Evolutionary conservation across 225 moss, liverwort and hornwort genomes (phyloP).

Genomic region (Polytrichum commune): DNA sequence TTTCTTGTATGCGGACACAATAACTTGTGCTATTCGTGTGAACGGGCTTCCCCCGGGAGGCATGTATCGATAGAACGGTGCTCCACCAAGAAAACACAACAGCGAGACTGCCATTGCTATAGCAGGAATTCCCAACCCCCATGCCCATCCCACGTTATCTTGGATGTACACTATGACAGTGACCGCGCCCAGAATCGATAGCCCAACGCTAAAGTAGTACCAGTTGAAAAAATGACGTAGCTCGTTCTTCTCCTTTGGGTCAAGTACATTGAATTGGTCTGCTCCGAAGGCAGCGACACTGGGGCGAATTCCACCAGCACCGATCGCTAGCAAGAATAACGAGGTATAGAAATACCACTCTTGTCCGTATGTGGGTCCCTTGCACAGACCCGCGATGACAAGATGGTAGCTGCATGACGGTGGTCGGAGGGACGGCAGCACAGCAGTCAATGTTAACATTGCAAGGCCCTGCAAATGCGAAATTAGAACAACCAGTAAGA

Average conservation of each 20-base stretch:
- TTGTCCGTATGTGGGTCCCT: constrained; percentile 25
- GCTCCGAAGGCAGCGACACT: constrained; percentile 41
- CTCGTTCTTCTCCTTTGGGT: constrained; percentile 32
- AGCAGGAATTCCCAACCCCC: constrained; percentile 42
- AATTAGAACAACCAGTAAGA: constrained; percentile 1
- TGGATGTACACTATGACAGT: constrained; percentile 36
- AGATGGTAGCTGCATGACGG: constrained; percentile 26
- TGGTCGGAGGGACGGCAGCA: constrained; percentile 28
- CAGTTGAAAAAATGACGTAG: constrained; percentile 43
- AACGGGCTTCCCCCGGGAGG: constrained; percentile 30
- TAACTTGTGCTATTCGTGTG: constrained; percentile 31
- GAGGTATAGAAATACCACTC: constrained; percentile 30
- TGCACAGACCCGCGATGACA: constrained; percentile 17
- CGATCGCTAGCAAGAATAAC: constrained; percentile 30
- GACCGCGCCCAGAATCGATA: constrained; percentile 30
- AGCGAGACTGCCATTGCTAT: constrained; percentile 27
- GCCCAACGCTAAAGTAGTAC: constrained; percentile 35
- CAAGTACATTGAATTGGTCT: constrained; percentile 34
- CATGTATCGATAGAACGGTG: constrained; percentile 21
- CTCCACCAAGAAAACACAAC: constrained; percentile 31
- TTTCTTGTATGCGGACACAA: constrained; percentile 28
- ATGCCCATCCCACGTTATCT: constrained; percentile 44
- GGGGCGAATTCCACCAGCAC: constrained; percentile 34
- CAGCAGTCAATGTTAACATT: constrained; percentile 30
- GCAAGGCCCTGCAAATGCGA: constrained; percentile 19